Evolutionary conservation across 345 rosid genomes (phyloP).

Genomic region (Gossypium raimondii): DNA sequence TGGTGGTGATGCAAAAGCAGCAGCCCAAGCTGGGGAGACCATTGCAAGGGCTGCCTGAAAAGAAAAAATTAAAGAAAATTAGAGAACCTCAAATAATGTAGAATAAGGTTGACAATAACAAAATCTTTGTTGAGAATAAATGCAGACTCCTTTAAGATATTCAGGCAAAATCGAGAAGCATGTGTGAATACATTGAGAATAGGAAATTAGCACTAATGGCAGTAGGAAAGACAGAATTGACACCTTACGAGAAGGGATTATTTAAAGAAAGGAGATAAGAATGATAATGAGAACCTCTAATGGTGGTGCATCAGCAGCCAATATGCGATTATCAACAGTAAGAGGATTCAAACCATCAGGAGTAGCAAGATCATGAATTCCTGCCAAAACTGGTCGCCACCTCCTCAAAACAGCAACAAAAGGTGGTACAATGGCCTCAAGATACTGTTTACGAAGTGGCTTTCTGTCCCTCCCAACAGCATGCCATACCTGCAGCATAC

Average conservation of each 20-base stretch:
- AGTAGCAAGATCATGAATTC: slow-evolving; percentile 95
- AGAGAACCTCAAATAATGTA: not conserved
- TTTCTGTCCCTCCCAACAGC: slow-evolving; percentile 80
- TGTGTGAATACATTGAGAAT: not conserved
- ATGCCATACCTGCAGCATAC: slow-evolving; percentile 76
- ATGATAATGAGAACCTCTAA: slow-evolving; percentile 57
- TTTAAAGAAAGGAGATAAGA: slow-evolving; percentile 1
- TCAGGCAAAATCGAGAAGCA: slow-evolving; percentile 4
- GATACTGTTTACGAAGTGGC: slow-evolving; percentile 86
- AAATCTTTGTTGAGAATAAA: not conserved
- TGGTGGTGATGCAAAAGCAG: slow-evolving; percentile 99
- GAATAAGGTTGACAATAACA: not conserved
- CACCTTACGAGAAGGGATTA: slow-evolving; percentile 16
- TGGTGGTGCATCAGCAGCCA: slow-evolving; percentile 90
- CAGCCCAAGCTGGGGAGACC: slow-evolving; percentile 97
- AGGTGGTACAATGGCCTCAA: slow-evolving; percentile 91
- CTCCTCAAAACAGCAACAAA: slow-evolving; percentile 94
- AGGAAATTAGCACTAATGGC: not conserved
- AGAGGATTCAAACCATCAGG: slow-evolving; percentile 98
- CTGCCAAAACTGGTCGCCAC: slow-evolving; percentile 96
- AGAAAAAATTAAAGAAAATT: not conserved
- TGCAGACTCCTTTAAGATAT: not conserved
- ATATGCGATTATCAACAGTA: slow-evolving; percentile 78
- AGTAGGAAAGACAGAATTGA: slow-evolving; percentile 17
- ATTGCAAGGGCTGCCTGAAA: slow-evolving; percentile 88